A percentile compares a stretch with the other conserved stretches of the same genome.
Conservation (phyloP, 208 protist species). For the Acanthamoeba sp. region DNA sequence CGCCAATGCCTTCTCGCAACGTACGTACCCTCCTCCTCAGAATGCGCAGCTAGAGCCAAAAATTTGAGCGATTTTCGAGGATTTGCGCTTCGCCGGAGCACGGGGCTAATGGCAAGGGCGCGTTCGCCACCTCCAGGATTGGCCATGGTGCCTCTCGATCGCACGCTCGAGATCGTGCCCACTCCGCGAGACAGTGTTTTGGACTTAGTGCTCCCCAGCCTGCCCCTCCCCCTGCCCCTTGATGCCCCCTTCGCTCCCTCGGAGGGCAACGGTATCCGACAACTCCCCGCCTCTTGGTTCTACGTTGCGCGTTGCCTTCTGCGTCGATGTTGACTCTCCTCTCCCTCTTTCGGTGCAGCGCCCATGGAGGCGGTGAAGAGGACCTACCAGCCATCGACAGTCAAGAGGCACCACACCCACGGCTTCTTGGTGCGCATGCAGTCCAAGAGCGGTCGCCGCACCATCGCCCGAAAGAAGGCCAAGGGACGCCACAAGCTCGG, state of each 20-base stretch:
- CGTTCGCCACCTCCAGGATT: not conserved
- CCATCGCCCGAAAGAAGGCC: constrained; percentile 4
- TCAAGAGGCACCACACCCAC: constrained; percentile 2
- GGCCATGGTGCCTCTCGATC: not conserved
- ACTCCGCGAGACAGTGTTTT: not conserved
- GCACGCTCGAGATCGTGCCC: not conserved
- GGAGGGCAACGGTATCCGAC: not conserved
- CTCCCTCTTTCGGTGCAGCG: not conserved
- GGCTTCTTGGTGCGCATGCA: constrained; percentile 52
- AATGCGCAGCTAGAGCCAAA: too few relatives aligned
- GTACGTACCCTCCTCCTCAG: too few relatives aligned
- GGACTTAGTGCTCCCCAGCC: constrained; percentile 17
- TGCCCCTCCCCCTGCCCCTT: not conserved
- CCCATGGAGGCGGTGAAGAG: constrained; percentile 46
- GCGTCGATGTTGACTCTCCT: not conserved
- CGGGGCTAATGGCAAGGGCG: not conserved
- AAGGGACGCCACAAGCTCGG: constrained; percentile 50
- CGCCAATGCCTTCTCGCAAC: not conserved
- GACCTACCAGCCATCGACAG: constrained; percentile 45
- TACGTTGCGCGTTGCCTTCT: too few relatives aligned
- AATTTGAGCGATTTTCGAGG: too few relatives aligned
- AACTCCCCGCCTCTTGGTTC: too few relatives aligned
- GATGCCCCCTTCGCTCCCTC: not conserved
- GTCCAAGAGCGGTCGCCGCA: not conserved
- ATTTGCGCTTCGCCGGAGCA: too few relatives aligned